phyloP scores from a whole-genome alignment of 129 eudicot species.

The Erigeron canadensis region DNA sequence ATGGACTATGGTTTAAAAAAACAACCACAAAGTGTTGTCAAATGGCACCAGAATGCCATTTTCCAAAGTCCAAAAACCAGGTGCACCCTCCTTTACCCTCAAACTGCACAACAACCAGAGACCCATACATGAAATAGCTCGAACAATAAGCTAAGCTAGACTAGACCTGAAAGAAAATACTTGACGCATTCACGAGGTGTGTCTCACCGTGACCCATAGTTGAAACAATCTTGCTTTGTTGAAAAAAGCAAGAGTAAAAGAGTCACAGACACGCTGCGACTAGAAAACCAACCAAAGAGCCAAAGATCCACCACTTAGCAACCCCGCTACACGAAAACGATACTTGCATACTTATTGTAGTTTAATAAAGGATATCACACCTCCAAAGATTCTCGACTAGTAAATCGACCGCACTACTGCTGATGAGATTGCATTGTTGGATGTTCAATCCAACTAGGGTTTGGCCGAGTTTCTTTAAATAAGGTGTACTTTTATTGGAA shows the following conservation, averaged over 20 bases:
- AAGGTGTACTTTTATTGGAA: slow-evolving; percentile 60
- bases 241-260: slow-evolving; percentile 37
- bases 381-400: slow-evolving; percentile 76
- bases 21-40: slow-evolving; percentile 66
- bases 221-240: slow-evolving; percentile 35
- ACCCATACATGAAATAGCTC: slow-evolving; percentile 25
- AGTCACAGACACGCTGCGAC: slow-evolving; percentile 43
- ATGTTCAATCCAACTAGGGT: slow-evolving; percentile 74
- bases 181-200: slow-evolving; percentile 30
- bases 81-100: slow-evolving; percentile 37
- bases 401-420: slow-evolving; percentile 56
- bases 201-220: slow-evolving; percentile 41
- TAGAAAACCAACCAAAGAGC: slow-evolving; percentile 40
- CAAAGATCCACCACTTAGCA: slow-evolving; percentile 50
- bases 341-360: slow-evolving; percentile 16
- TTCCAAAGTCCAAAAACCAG: slow-evolving; percentile 59
- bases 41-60: slow-evolving; percentile 51
- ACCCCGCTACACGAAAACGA: slow-evolving; percentile 33
- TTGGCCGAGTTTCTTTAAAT: slow-evolving; percentile 59
- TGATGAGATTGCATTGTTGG: slow-evolving; percentile 75
- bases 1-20: slow-evolving; percentile 54
- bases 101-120: slow-evolving; percentile 25
- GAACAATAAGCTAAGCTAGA: slow-evolving; percentile 24
- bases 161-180: slow-evolving; percentile 5
- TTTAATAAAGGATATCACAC: slow-evolving; percentile 76